Conservation (phyloP, 495 filamentous ascomycete genomes). For the Lasiosphaeris hirsuta region DNA sequence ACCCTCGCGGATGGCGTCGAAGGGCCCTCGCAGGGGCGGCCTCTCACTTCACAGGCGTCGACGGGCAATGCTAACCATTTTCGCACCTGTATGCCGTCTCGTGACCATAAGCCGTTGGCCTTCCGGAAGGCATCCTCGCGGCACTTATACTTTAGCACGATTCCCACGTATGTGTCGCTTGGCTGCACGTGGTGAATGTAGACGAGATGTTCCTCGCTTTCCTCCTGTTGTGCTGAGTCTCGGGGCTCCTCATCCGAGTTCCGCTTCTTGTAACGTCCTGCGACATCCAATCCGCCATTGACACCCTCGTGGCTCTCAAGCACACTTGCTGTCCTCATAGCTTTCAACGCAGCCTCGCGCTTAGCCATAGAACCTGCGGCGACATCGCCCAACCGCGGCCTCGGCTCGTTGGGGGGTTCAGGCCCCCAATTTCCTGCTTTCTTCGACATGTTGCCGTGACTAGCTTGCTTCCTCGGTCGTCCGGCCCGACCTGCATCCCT, state of each 20-base stretch:
- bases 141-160: conserved; percentile 86
- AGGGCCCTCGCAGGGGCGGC: conserved; percentile 54
- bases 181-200: conserved; percentile 86
- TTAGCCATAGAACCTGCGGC: conserved; percentile 46
- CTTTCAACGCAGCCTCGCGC: conserved; percentile 46
- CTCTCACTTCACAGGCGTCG: conserved; percentile 83
- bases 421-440: conserved; percentile 37
- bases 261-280: conserved; percentile 50
- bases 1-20: conserved; percentile 31
- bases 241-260: conserved; percentile 49
- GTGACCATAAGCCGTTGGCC: conserved; percentile 91
- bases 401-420: conserved; percentile 31
- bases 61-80: conserved; percentile 82
- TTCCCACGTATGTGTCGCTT: conserved; percentile 81
- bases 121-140: conserved; percentile 73
- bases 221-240: conserved; percentile 24
- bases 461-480: not conserved
- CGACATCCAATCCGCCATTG: conserved; percentile 45
- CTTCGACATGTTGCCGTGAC: conserved; percentile 1
- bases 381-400: conserved; percentile 41
- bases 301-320: conserved; percentile 51
- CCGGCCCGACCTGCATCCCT: conserved; percentile 25
- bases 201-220: conserved; percentile 66
- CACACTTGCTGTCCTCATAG: conserved; percentile 46
- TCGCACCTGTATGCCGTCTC: conserved; percentile 80